Evolutionary conservation across 208 protist genomes (phyloP).

Genomic region (Acanthamoeba castellanii): DNA sequence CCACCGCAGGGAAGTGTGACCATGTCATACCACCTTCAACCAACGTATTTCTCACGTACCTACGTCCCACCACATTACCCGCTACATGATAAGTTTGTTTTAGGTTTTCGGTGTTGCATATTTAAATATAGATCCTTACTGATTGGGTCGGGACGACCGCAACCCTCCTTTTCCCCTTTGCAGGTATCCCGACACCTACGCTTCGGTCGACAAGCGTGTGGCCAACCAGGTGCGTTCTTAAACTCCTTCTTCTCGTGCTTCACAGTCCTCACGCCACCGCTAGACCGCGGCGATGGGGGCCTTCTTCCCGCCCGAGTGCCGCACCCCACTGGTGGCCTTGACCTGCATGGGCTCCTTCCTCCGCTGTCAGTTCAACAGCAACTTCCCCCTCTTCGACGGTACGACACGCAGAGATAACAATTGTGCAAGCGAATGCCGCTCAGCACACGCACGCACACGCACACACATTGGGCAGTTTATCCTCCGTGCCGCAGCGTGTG

Average conservation of each 20-base stretch:
- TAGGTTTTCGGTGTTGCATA: too few relatives aligned
- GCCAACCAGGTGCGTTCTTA: too few relatives aligned
- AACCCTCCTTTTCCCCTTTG: too few relatives aligned
- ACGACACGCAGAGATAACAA: too few relatives aligned
- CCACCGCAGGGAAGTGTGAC: slow-evolving; percentile 61
- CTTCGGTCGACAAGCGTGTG: too few relatives aligned
- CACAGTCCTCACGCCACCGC: background rate
- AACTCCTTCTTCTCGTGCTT: too few relatives aligned
- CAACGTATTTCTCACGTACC: background rate
- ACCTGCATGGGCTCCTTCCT: slow-evolving; percentile 45
- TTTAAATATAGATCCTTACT: too few relatives aligned
- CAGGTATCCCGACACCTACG: too few relatives aligned
- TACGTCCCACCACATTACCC: background rate
- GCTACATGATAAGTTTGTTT: too few relatives aligned
- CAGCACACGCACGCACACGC: background rate
- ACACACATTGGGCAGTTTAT: background rate
- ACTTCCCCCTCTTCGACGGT: background rate
- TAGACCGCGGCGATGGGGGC: slow-evolving; percentile 50
- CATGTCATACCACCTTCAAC: background rate
- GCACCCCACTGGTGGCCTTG: slow-evolving; percentile 5
- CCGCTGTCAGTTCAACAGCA: background rate
- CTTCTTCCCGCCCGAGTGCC: slow-evolving; percentile 13
- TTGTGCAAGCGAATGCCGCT: too few relatives aligned
- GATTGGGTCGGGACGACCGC: too few relatives aligned
- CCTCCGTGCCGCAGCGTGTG: slow-evolving; percentile 14